Conservation (phyloP, 164 flowering plant genomes). For the Macadamia tetraphylla region DNA sequence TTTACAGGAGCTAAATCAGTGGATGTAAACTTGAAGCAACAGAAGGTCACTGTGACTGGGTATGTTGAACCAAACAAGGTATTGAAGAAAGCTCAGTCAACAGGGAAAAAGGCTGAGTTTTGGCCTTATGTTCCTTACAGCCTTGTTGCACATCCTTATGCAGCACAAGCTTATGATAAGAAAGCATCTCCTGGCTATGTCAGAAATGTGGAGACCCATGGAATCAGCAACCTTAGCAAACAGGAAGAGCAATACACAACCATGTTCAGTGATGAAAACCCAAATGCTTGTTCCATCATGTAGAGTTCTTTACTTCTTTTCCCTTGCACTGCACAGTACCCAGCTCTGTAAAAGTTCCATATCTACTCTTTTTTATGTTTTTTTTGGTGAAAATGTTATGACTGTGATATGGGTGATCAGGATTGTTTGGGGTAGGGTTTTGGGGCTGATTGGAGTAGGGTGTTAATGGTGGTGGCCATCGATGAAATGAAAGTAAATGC, state of each 20-base stretch:
- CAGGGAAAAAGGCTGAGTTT: conserved; percentile 65
- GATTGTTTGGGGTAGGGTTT: too few relatives aligned
- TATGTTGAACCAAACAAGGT: conserved; percentile 65
- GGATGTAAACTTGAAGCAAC: conserved; percentile 68
- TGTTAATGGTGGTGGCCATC: too few relatives aligned
- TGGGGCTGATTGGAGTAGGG: too few relatives aligned
- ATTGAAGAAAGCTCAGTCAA: conserved; percentile 52
- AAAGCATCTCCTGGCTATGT: conserved; percentile 78
- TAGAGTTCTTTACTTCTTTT: conserved; percentile 11
- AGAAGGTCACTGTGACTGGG: conserved; percentile 75
- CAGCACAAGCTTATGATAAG: conserved; percentile 72
- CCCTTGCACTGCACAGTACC: not conserved
- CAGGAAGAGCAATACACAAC: conserved; percentile 50
- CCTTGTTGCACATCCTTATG: conserved; percentile 59
- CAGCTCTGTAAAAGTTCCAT: not conserved
- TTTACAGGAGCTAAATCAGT: conserved; percentile 64
- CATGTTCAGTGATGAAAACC: conserved; percentile 88
- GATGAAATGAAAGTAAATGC: too few relatives aligned
- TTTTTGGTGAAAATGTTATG: too few relatives aligned
- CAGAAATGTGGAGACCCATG: conserved; percentile 35
- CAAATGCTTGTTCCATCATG: conserved; percentile 83
- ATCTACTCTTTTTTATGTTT: not conserved
- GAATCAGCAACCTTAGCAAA: conserved; percentile 18
- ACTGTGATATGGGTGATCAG: too few relatives aligned
- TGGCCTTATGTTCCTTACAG: conserved; percentile 91